A percentile compares a stretch with the other conserved stretches of the same genome.
phyloP scores from a whole-genome alignment of 2,329 filamentous ascomycete species.

The Penicillium sp. region DNA sequence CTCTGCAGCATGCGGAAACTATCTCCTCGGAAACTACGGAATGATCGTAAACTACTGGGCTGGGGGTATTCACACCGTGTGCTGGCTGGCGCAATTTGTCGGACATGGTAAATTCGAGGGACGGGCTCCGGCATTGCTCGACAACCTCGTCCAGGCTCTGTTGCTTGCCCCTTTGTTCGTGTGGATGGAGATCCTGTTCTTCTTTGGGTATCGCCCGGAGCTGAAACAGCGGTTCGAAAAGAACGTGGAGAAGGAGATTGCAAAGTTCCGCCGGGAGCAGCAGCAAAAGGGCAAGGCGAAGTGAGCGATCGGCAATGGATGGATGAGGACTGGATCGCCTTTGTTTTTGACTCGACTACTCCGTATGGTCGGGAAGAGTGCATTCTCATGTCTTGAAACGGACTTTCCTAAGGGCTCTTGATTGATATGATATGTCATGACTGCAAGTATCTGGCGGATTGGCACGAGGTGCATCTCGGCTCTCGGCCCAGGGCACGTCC shows the following conservation, averaged over 20 bases:
- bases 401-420: background rate
- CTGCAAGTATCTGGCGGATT: background rate
- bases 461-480: background rate
- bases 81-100: slow-evolving; percentile 86
- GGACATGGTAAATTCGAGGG: slow-evolving; percentile 88
- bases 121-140: slow-evolving; percentile 79
- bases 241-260: slow-evolving; percentile 69
- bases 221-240: slow-evolving; percentile 75
- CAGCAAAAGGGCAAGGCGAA: slow-evolving; percentile 28
- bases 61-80: slow-evolving; percentile 63
- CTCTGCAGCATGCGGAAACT: slow-evolving; percentile 69
- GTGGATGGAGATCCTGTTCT: slow-evolving; percentile 91
- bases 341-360: background rate
- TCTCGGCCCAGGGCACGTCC: background rate
- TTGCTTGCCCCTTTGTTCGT: slow-evolving; percentile 95
- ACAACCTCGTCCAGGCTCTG: slow-evolving; percentile 86
- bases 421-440: background rate
- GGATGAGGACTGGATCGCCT: background rate
- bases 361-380: background rate
- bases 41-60: slow-evolving; percentile 61
- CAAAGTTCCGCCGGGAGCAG: slow-evolving; percentile 62
- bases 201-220: slow-evolving; percentile 82
- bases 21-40: slow-evolving; percentile 63
- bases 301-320: background rate
- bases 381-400: background rate